Percentiles rank a stretch among this genome's conserved stretches.
These are phyloP conservation scores for Rhizodiscina lignyota DNA, from an alignment of 495 filamentous ascomycete species.

Conservation along the genomic window DNA sequence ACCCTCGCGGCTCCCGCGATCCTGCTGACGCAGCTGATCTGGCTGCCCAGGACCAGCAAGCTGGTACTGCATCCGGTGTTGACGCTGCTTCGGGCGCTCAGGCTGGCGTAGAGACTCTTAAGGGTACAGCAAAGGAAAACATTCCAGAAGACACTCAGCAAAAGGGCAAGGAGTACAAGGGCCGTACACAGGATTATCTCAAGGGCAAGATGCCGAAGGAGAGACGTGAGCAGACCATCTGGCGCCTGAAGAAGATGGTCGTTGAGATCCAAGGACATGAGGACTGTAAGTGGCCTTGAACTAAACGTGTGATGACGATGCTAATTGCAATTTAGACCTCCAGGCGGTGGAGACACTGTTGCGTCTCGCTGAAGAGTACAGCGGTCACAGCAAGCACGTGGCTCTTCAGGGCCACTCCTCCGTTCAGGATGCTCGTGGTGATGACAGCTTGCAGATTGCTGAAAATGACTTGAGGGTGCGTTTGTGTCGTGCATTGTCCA, in stretches of 20 bases:
- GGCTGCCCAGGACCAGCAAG: conserved; percentile 28
- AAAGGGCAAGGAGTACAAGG: conserved; percentile 33
- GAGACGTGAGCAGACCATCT: conserved; percentile 83
- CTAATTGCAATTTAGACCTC: conserved; percentile 36
- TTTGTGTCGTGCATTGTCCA: conserved; percentile 17
- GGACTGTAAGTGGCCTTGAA: conserved; percentile 44
- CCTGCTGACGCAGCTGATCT: conserved; percentile 28
- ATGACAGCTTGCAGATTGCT: conserved; percentile 42
- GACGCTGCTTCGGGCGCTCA: conserved; percentile 30
- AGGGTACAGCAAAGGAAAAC: conserved; percentile 32
- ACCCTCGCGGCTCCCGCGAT: conserved; percentile 32
- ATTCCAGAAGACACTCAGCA: conserved; percentile 48
- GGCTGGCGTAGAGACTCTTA: conserved; percentile 32
- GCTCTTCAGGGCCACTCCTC: conserved; percentile 44
- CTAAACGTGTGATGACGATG: background rate
- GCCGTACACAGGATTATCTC: conserved; percentile 41
- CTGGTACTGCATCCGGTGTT: conserved; percentile 29
- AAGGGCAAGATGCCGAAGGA: conserved; percentile 77
- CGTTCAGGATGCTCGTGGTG: conserved; percentile 51
- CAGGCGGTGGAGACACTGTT: conserved; percentile 77
- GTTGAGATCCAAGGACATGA: conserved; percentile 86
- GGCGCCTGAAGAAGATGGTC: conserved; percentile 94
- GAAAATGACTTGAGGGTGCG: conserved; percentile 66
- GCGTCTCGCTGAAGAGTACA: conserved; percentile 70
- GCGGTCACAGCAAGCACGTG: conserved; percentile 50